These are phyloP conservation scores for Daedalea quercina DNA, from an alignment of 768 basidiomycete genomes.

Conservation along the genomic window DNA sequence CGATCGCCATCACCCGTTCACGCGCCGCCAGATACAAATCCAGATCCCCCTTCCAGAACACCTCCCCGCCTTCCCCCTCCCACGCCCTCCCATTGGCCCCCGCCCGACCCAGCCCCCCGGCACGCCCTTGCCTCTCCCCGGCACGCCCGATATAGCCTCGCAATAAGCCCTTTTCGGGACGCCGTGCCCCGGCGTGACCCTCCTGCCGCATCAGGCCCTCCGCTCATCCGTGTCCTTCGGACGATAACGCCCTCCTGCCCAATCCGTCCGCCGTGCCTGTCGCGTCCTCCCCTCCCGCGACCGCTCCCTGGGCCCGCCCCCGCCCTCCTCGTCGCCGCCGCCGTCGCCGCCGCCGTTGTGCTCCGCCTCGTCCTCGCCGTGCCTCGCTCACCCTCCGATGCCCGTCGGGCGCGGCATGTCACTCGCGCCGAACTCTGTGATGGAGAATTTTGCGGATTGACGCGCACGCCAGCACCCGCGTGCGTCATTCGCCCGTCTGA, in stretches of 20 bases:
- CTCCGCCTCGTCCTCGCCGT: conserved; percentile 1
- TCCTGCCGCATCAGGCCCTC: conserved; percentile 4
- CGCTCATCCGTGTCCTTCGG: conserved; percentile 12
- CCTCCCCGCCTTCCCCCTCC: conserved; percentile 8
- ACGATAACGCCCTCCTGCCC: conserved; percentile 8
- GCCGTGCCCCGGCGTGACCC: conserved; percentile 5
- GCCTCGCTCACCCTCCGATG: conserved; percentile 2
- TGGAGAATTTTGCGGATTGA: background rate
- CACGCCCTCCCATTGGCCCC: conserved; percentile 19
- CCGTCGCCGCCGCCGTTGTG: background rate
- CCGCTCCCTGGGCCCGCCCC: background rate
- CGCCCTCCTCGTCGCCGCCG: conserved; percentile 6
- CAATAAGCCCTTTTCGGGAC: conserved; percentile 17
- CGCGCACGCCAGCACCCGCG: background rate
- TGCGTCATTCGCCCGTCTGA: too few species aligned
- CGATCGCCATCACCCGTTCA: conserved; percentile 20
- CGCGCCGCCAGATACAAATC: conserved; percentile 21
- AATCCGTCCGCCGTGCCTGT: background rate
- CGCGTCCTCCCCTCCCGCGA: background rate
- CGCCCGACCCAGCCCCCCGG: conserved; percentile 8
- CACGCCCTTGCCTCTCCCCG: conserved; percentile 6
- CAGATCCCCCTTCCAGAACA: conserved; percentile 18
- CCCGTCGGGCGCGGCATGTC: background rate
- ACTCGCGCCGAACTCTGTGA: background rate
- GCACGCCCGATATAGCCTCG: conserved; percentile 7